Conservation (phyloP, 1,284 basidiomycete genomes). For the Cutaneotrichosporon cavernicola region DNA sequence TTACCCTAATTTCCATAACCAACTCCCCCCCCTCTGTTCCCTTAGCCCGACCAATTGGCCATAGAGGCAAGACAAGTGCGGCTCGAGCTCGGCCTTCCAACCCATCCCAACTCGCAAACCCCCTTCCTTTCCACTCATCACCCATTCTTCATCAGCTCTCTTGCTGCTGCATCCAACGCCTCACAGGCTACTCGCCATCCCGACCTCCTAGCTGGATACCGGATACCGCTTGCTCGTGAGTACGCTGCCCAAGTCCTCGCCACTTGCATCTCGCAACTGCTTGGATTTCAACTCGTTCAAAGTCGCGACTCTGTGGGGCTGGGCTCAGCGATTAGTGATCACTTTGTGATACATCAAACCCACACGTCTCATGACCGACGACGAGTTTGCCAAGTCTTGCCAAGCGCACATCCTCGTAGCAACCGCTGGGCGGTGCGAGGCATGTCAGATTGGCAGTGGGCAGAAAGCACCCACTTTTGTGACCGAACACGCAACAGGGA, state of each 20-base stretch:
- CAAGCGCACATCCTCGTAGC: no score
- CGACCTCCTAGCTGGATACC: conserved; percentile 42
- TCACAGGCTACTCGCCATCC: conserved; percentile 4
- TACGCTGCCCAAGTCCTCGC: not conserved
- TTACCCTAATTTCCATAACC: no score
- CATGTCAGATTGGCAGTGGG: no score
- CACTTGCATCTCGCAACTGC: no score
- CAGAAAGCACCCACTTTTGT: no score
- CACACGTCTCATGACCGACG: not conserved
- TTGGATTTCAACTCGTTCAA: no score
- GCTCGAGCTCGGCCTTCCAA: conserved; percentile 6
- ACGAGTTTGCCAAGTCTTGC: not conserved
- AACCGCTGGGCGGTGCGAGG: no score
- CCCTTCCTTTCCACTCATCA: conserved; percentile 10
- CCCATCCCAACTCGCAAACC: not conserved
- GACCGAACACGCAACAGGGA: not conserved
- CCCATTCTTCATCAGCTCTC: conserved; percentile 6
- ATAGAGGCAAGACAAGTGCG: not conserved
- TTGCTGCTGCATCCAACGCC: not conserved
- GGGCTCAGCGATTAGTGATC: no score
- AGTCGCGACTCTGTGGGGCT: no score
- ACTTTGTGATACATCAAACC: no score
- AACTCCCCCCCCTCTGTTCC: no score
- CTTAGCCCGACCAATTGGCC: not conserved
- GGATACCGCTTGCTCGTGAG: conserved; percentile 52